These are phyloP conservation scores for Saccharomycopsis synnaedendra DNA, from an alignment of 805 yeast species.

Conservation along the genomic window DNA sequence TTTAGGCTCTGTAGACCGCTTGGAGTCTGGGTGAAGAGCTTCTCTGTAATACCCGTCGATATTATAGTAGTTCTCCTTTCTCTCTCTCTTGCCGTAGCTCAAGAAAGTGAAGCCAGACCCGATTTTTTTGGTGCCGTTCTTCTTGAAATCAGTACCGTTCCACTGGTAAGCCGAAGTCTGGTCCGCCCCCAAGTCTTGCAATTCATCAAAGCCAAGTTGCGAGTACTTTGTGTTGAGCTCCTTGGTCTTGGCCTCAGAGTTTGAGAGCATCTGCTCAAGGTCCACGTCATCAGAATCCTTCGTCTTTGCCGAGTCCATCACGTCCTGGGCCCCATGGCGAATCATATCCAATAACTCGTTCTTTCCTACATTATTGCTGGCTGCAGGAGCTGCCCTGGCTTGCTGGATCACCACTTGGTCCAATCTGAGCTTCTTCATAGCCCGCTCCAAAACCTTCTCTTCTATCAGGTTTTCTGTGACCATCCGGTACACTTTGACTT, in stretches of 20 bases:
- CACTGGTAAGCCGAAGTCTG: conserved; percentile 64
- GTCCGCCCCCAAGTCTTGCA: conserved; percentile 55
- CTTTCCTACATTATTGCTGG: conserved; percentile 35
- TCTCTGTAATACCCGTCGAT: conserved; percentile 82
- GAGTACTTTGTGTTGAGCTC: conserved; percentile 53
- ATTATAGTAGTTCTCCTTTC: conserved; percentile 78
- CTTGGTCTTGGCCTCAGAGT: conserved; percentile 53
- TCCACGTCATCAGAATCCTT: conserved; percentile 37
- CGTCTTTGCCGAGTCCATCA: conserved; percentile 29
- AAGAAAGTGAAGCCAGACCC: conserved; percentile 55
- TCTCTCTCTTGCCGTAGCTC: conserved; percentile 75
- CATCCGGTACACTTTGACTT: conserved; percentile 67
- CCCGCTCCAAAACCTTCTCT: conserved; percentile 72
- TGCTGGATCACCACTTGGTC: conserved; percentile 81
- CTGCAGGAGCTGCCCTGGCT: conserved; percentile 35
- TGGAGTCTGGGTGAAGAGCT: conserved; percentile 57
- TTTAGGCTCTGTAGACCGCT: conserved; percentile 38
- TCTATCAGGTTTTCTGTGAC: conserved; percentile 77
- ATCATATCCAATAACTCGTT: conserved; percentile 74
- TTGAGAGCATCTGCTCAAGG: conserved; percentile 46
- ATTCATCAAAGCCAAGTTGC: conserved; percentile 60
- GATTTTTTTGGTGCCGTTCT: conserved; percentile 39
- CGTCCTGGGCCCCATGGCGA: conserved; percentile 70
- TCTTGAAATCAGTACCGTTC: conserved; percentile 77
- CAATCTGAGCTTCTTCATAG: conserved; percentile 65